phyloP scores from a whole-genome alignment of 176 grass and related monocot genomes.

The Phoenix dactylifera region DNA sequence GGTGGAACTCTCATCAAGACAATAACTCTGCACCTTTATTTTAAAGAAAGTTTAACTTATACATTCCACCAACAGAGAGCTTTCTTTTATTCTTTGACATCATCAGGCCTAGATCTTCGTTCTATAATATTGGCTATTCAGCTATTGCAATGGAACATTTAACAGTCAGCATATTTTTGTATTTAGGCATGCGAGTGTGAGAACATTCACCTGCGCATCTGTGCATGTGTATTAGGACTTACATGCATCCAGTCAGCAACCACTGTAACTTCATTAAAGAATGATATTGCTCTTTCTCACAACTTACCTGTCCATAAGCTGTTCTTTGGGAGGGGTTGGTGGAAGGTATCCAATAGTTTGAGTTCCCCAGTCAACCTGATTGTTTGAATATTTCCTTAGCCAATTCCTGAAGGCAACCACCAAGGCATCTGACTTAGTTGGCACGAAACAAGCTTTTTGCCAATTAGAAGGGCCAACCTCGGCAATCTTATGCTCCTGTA shows the following conservation, averaged over 20 bases:
- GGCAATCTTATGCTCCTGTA: conserved; percentile 60
- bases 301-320: conserved; percentile 65
- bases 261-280: neutral
- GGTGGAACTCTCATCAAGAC: too few species aligned
- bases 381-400: conserved; percentile 65
- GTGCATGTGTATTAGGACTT: neutral
- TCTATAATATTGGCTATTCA: too few species aligned
- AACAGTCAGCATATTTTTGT: too few species aligned
- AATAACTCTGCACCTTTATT: too few species aligned
- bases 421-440: conserved; percentile 66
- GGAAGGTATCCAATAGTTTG: conserved; percentile 29
- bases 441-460: conserved; percentile 61
- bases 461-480: conserved; percentile 42
- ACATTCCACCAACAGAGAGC: too few species aligned
- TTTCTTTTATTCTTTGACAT: too few species aligned
- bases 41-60: too few species aligned
- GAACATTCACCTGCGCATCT: too few species aligned
- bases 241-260: neutral
- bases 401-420: conserved; percentile 81
- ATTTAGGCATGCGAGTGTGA: too few species aligned
- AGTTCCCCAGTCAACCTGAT: conserved; percentile 47
- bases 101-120: too few species aligned
- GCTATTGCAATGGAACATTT: too few species aligned
- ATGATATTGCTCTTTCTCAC: neutral
- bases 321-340: conserved; percentile 45